Evolutionary conservation across 2,329 filamentous ascomycete genomes (phyloP).

Genomic region (Venturia aucupariae): DNA sequence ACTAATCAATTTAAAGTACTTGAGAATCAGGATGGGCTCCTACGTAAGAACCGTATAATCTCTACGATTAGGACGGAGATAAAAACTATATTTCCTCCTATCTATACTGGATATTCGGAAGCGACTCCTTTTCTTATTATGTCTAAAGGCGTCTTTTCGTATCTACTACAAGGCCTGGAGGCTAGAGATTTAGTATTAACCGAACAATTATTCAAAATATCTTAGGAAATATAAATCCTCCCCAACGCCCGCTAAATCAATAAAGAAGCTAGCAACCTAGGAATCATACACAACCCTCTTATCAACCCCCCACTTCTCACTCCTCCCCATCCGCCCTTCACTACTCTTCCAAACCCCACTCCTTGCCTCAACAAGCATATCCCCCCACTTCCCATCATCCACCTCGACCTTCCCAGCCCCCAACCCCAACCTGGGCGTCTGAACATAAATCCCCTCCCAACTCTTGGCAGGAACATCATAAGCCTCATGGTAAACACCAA

Average conservation of each 20-base stretch:
- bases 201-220: too few species aligned
- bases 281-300: neutral
- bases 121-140: too few species aligned
- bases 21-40: too few species aligned
- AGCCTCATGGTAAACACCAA: constrained; percentile 48
- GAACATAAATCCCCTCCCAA: constrained; percentile 45
- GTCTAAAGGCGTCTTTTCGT: too few species aligned
- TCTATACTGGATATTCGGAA: too few species aligned
- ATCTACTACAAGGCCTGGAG: too few species aligned
- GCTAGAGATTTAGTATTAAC: too few species aligned
- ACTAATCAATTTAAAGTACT: too few species aligned
- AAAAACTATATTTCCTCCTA: too few species aligned
- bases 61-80: too few species aligned
- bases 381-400: constrained; percentile 4
- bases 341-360: constrained; percentile 13
- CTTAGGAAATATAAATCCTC: too few species aligned
- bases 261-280: neutral
- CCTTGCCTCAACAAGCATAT: constrained; percentile 10
- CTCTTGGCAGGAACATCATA: constrained; percentile 36
- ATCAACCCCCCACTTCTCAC: neutral
- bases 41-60: too few species aligned
- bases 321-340: constrained; percentile 12
- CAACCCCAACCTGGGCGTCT: constrained; percentile 28
- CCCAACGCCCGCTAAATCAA: neutral
- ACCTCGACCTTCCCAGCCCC: constrained; percentile 17